Percentiles rank a stretch among this genome's conserved stretches.
Evolutionary conservation across 192 early-diverging fungal genomes (phyloP).

Genomic region (Cetraspora pellucida): DNA sequence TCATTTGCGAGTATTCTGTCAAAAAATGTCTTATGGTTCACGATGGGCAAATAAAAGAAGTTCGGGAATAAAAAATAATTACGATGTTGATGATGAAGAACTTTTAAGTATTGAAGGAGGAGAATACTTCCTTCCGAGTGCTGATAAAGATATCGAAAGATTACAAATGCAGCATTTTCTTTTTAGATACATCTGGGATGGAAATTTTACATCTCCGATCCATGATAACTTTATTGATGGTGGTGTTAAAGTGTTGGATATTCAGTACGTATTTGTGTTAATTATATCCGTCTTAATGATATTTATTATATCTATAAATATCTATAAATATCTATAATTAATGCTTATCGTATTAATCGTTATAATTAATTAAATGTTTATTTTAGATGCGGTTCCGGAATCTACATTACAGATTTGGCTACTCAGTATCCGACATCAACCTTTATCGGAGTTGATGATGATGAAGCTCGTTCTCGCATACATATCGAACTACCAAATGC

Average conservation of each 20-base stretch:
- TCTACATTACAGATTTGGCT: slow-evolving; percentile 13
- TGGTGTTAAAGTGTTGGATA: slow-evolving; percentile 4
- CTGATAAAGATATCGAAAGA: slow-evolving; percentile 14
- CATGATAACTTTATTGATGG: background rate
- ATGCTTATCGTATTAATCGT: no score
- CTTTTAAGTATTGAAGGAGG: background rate
- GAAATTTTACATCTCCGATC: slow-evolving; percentile 1
- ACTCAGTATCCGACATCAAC: background rate
- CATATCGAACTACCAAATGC: slow-evolving; percentile 5
- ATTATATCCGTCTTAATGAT: background rate
- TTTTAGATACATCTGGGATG: slow-evolving; percentile 1
- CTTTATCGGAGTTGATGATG: slow-evolving; percentile 17
- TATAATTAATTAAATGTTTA: no score
- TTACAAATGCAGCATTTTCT: slow-evolving; percentile 21
- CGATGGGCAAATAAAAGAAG: no score
- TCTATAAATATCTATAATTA: no score
- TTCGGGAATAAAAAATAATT: no score
- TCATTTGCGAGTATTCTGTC: no score
- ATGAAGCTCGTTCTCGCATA: slow-evolving; percentile 6
- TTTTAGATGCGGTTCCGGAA: background rate
- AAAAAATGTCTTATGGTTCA: no score
- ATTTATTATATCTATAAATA: no score
- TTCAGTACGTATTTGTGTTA: slow-evolving; percentile 2
- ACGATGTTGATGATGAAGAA: background rate
- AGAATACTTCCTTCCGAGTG: slow-evolving; percentile 12